A percentile compares a stretch with the other conserved stretches of the same genome.
Conservation (phyloP, 441 rosid species). For the Manihot esculenta region DNA sequence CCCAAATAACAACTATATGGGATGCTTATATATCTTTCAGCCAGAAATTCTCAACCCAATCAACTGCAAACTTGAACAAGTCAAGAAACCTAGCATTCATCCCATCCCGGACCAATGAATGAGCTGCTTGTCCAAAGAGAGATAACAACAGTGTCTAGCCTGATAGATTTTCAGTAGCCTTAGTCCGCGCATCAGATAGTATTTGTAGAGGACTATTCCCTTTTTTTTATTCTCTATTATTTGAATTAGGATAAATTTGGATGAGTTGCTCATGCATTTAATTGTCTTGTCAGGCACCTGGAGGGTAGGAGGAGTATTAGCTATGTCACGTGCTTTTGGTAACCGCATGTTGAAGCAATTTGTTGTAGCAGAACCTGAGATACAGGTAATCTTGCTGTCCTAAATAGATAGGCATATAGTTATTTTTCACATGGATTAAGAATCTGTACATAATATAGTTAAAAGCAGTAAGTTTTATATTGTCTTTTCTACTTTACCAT, state of each 20-base stretch:
- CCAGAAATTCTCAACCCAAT: not conserved
- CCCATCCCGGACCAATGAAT: too few relatives aligned
- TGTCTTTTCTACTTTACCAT: too few relatives aligned
- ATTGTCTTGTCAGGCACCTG: conserved; percentile 71
- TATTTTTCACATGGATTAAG: too few relatives aligned
- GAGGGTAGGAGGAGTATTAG: conserved; percentile 98
- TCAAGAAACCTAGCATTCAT: not conserved
- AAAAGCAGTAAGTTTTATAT: too few relatives aligned
- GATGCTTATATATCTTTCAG: conserved; percentile 1
- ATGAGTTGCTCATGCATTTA: conserved; percentile 1
- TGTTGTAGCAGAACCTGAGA: conserved; percentile 97
- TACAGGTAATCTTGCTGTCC: too few relatives aligned
- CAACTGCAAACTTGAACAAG: not conserved
- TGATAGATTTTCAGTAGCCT: not conserved
- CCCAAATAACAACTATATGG: not conserved
- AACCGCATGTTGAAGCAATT: conserved; percentile 98
- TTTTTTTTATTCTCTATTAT: not conserved
- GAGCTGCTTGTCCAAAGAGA: not conserved
- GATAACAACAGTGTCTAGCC: too few relatives aligned
- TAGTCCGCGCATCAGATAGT: not conserved
- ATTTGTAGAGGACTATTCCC: not conserved
- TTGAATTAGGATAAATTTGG: not conserved
- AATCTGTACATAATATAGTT: too few relatives aligned
- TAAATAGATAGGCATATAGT: too few relatives aligned
- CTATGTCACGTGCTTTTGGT: conserved; percentile 99